These are phyloP conservation scores for Phylloporus arenicola DNA, from an alignment of 768 basidiomycete genomes.

Conservation along the genomic window DNA sequence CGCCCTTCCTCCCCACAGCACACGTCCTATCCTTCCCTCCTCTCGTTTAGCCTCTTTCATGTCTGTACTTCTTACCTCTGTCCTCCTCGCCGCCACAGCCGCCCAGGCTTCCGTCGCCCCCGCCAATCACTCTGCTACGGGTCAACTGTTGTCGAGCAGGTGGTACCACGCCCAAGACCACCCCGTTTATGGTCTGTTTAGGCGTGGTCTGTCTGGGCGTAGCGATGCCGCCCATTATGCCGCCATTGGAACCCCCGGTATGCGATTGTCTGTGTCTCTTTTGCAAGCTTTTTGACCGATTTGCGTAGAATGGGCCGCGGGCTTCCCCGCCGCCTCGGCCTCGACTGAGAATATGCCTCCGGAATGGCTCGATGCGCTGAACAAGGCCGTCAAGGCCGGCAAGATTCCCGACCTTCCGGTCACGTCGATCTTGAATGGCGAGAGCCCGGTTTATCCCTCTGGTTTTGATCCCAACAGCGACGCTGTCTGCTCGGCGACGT, in stretches of 20 bases:
- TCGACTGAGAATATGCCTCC: conserved; percentile 50
- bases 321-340: conserved; percentile 53
- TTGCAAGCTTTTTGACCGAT: background rate
- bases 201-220: conserved; percentile 39
- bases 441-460: conserved; percentile 35
- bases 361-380: conserved; percentile 68
- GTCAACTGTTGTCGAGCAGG: conserved; percentile 21
- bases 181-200: conserved; percentile 58
- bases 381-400: conserved; percentile 58
- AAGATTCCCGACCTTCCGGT: conserved; percentile 66
- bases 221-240: conserved; percentile 48
- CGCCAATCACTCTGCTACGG: conserved; percentile 11
- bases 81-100: conserved; percentile 21
- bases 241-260: conserved; percentile 56
- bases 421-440: conserved; percentile 33
- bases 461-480: conserved; percentile 39
- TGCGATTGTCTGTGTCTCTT: conserved; percentile 6
- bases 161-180: conserved; percentile 67
- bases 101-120: conserved; percentile 18
- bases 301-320: conserved; percentile 54
- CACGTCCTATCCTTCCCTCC: conserved; percentile 27
- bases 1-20: conserved; percentile 7
- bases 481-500: conserved; percentile 71
- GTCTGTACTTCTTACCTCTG: conserved; percentile 19
- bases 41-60: conserved; percentile 37